phyloP scores from a whole-genome alignment of 1,284 basidiomycete genomes.

The Coniferiporia weirii region DNA sequence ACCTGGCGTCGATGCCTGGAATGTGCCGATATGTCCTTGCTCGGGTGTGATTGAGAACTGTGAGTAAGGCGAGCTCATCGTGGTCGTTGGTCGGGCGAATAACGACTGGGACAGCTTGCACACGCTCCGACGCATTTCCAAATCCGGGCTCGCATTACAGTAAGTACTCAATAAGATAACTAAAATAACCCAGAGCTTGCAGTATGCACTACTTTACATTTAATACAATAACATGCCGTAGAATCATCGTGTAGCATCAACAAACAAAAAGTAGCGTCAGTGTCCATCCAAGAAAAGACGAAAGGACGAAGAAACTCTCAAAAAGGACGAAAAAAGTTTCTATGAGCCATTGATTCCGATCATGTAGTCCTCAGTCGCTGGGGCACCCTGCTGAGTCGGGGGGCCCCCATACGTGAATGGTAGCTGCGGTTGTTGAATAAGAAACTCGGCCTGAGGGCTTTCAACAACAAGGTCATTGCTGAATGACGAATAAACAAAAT shows the following conservation, averaged over 20 bases:
- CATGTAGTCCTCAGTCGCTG: neutral
- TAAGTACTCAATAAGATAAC: neutral
- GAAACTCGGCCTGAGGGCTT: slow-evolving; percentile 15
- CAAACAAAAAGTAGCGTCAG: neutral
- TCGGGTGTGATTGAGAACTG: neutral
- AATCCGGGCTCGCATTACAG: neutral
- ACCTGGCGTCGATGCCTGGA: slow-evolving; percentile 6
- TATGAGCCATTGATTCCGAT: slow-evolving; percentile 1
- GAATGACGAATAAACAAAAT: neutral
- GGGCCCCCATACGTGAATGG: neutral
- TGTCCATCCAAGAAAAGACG: neutral
- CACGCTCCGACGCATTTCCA: neutral
- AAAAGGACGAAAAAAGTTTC: neutral
- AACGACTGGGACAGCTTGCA: too few relatives aligned
- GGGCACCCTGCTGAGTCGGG: neutral
- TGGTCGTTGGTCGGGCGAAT: neutral
- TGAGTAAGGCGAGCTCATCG: slow-evolving; percentile 13
- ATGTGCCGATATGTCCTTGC: neutral
- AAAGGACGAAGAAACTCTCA: too few relatives aligned
- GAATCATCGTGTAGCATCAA: neutral
- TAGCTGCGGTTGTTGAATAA: slow-evolving; percentile 12
- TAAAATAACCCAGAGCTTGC: neutral
- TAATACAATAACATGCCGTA: neutral
- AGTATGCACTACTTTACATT: neutral
- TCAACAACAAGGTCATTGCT: neutral